phyloP scores from a whole-genome alignment of 768 basidiomycete genomes.

The Russula brevipes region DNA sequence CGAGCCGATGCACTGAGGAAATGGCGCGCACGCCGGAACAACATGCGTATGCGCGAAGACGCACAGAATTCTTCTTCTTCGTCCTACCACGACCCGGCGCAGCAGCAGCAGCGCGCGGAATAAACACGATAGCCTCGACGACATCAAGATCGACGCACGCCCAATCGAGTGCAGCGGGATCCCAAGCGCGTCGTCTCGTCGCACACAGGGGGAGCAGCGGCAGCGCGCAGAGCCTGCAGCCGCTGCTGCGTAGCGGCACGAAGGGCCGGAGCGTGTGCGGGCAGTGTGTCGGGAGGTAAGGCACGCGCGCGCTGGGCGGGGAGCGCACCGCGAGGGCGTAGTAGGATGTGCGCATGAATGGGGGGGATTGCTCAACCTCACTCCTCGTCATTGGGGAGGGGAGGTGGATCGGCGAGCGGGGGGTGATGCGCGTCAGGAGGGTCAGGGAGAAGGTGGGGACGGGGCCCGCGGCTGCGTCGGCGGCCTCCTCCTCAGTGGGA shows the following conservation, averaged over 20 bases:
- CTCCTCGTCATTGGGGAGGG: neutral
- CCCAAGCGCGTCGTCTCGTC: neutral
- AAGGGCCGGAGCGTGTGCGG: neutral
- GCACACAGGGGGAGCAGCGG: neutral
- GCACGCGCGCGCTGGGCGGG: neutral
- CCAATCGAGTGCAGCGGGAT: slow-evolving; percentile 3
- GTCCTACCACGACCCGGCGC: neutral
- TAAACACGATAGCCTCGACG: slow-evolving; percentile 1
- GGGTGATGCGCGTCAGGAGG: neutral
- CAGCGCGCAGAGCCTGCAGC: neutral
- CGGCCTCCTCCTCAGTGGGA: neutral
- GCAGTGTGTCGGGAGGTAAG: slow-evolving; percentile 11
- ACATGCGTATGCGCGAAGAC: slow-evolving; percentile 1
- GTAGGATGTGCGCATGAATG: neutral
- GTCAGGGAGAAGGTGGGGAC: neutral
- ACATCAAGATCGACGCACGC: slow-evolving; percentile 11
- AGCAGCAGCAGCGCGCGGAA: neutral
- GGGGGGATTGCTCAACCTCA: no score
- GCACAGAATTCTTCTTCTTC: neutral
- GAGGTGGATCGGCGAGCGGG: neutral
- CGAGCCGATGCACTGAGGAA: slow-evolving; percentile 1
- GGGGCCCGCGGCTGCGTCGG: neutral
- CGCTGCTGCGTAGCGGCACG: neutral
- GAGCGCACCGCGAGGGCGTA: neutral
- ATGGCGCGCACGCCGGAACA: slow-evolving; percentile 8